These are phyloP conservation scores for Hydnomerulius pinastri DNA, from an alignment of 768 basidiomycete species.

Conservation along the genomic window DNA sequence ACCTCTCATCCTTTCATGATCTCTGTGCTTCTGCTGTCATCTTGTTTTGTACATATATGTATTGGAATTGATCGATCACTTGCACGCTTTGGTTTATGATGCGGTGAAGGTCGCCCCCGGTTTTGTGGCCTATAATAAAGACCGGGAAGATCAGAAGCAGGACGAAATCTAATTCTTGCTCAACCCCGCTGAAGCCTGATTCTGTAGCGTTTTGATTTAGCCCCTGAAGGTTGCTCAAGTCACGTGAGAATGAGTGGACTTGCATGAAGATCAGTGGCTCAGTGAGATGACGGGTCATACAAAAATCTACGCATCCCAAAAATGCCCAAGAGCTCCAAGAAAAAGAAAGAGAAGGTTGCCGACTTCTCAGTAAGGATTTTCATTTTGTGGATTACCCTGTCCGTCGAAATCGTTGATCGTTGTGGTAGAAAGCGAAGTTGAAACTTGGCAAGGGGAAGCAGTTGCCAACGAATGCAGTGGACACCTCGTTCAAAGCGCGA, in stretches of 20 bases:
- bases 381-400: neutral
- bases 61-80: too few species aligned
- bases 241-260: too few species aligned
- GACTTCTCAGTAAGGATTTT: constrained; percentile 71
- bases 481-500: constrained; percentile 94
- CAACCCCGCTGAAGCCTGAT: too few species aligned
- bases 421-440: constrained; percentile 84
- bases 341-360: constrained; percentile 82
- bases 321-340: constrained; percentile 89
- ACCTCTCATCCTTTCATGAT: neutral
- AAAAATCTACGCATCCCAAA: neutral
- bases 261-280: neutral
- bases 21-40: neutral
- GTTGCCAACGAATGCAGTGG: constrained; percentile 77
- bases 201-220: too few species aligned
- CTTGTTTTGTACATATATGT: too few species aligned
- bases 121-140: too few species aligned
- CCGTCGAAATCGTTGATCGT: constrained; percentile 1
- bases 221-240: neutral
- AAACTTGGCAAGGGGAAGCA: constrained; percentile 97
- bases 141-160: neutral
- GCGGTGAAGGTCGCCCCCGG: too few species aligned
- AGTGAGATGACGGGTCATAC: neutral
- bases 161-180: too few species aligned
- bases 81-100: too few species aligned